phyloP scores from a whole-genome alignment of 2,329 filamentous ascomycete genomes.

The Fusarium chlamydosporum region DNA sequence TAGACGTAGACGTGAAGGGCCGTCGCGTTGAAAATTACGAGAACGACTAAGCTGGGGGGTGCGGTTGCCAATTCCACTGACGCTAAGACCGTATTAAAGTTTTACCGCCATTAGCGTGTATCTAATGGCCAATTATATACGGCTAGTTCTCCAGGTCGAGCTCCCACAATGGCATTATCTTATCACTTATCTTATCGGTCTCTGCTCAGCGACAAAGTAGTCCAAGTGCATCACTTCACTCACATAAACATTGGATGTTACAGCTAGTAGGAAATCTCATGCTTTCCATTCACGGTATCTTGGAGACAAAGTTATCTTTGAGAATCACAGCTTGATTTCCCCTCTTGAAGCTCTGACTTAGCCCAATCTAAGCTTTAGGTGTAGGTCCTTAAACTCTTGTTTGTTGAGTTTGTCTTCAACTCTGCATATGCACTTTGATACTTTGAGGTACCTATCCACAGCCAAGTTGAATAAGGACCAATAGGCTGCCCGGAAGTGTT shows the following conservation, averaged over 20 bases:
- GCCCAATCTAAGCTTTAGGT: too few species aligned
- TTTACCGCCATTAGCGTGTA: slow-evolving; percentile 52
- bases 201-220: slow-evolving; percentile 2
- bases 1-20: slow-evolving; percentile 45
- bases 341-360: too few species aligned
- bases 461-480: not conserved
- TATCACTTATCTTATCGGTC: slow-evolving; percentile 38
- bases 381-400: too few species aligned
- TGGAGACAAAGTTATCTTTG: too few species aligned
- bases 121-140: slow-evolving; percentile 8
- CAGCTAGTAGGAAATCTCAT: not conserved
- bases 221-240: not conserved
- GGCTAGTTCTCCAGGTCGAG: not conserved
- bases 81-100: slow-evolving; percentile 59
- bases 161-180: slow-evolving; percentile 11
- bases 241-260: not conserved
- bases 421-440: too few species aligned
- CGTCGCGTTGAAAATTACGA: slow-evolving; percentile 59
- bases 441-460: too few species aligned
- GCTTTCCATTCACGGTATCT: too few species aligned
- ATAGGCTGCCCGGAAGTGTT: not conserved
- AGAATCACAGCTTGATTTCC: too few species aligned
- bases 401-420: too few species aligned
- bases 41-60: slow-evolving; percentile 58
- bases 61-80: slow-evolving; percentile 58